Percentiles rank a stretch among this genome's conserved stretches.
Conservation (phyloP, 2,329 filamentous ascomycete species). For the Talaromyces sp. region DNA sequence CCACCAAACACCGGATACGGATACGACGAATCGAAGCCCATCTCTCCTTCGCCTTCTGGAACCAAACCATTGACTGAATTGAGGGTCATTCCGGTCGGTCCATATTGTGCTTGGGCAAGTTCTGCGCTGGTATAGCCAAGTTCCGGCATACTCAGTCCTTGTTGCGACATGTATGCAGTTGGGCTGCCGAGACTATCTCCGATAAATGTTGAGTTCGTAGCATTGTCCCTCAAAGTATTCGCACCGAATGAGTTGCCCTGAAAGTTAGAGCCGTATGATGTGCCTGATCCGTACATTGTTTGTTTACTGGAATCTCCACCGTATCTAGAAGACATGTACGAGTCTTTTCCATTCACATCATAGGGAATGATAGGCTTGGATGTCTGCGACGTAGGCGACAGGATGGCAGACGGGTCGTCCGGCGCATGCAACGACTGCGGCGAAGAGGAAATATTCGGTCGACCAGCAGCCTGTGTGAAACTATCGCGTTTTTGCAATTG, state of each 20-base stretch:
- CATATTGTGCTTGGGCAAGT: slow-evolving; percentile 1
- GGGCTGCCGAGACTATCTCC: neutral
- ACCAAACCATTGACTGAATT: slow-evolving; percentile 28
- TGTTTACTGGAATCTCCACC: neutral
- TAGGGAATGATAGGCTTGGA: neutral
- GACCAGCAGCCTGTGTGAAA: slow-evolving; percentile 36
- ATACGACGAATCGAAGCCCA: slow-evolving; percentile 38
- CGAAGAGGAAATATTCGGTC: slow-evolving; percentile 26
- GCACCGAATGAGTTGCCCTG: slow-evolving; percentile 21
- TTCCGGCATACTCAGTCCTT: slow-evolving; percentile 23
- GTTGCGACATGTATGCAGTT: slow-evolving; percentile 16
- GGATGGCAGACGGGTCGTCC: slow-evolving; percentile 13
- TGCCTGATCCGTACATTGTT: slow-evolving; percentile 27
- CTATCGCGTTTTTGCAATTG: slow-evolving; percentile 50
- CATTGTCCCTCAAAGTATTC: slow-evolving; percentile 21
- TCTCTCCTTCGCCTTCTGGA: slow-evolving; percentile 27
- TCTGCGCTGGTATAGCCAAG: slow-evolving; percentile 19
- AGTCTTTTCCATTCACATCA: neutral
- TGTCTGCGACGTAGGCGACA: slow-evolving; percentile 10
- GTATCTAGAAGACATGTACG: neutral
- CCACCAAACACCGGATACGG: slow-evolving; percentile 82
- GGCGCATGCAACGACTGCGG: slow-evolving; percentile 24
- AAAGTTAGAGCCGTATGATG: slow-evolving; percentile 16
- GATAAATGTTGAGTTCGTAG: slow-evolving; percentile 18
- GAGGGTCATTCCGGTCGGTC: slow-evolving; percentile 24